Evolutionary conservation across 2,329 filamentous ascomycete genomes (phyloP).

Genomic region (Grosmannia clavigera): DNA sequence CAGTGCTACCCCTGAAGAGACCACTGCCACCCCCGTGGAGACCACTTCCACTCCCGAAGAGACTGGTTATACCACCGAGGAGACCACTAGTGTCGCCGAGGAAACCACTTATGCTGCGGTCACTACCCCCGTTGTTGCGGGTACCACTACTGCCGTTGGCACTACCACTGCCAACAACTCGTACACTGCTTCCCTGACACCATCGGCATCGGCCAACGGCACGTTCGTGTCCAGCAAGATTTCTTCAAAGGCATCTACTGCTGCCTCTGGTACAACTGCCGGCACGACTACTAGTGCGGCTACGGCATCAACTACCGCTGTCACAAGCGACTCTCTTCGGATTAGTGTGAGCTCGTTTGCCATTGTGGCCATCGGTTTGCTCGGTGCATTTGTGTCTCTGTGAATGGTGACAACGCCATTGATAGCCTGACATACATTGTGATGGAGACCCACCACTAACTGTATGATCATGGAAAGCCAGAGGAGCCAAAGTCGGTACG

Average conservation of each 20-base stretch:
- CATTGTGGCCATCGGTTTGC: slow-evolving; percentile 18
- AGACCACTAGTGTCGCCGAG: too few relatives aligned
- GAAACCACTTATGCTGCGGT: neutral
- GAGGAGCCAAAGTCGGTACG: neutral
- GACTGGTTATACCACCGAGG: too few relatives aligned
- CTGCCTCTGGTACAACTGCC: neutral
- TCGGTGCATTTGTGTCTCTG: slow-evolving; percentile 22
- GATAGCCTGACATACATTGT: neutral
- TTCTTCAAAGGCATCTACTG: neutral
- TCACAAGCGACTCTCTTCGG: slow-evolving; percentile 18
- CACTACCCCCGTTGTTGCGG: neutral
- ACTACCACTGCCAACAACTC: neutral
- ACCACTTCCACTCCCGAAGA: too few relatives aligned
- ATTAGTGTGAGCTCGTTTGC: slow-evolving; percentile 20
- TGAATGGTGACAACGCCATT: slow-evolving; percentile 14
- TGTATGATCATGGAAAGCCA: neutral
- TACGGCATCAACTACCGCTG: slow-evolving; percentile 14
- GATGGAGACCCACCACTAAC: neutral
- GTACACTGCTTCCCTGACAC: neutral
- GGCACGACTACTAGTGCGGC: slow-evolving; percentile 4
- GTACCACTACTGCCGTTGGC: neutral
- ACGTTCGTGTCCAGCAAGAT: neutral
- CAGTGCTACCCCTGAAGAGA: neutral
- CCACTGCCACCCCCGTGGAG: too few relatives aligned
- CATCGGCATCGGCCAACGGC: neutral